Evolutionary conservation across 805 yeast species (phyloP), one percentile per base, ranked within the genome.

Genomic region (Nakazawaea holstii): DNA sequence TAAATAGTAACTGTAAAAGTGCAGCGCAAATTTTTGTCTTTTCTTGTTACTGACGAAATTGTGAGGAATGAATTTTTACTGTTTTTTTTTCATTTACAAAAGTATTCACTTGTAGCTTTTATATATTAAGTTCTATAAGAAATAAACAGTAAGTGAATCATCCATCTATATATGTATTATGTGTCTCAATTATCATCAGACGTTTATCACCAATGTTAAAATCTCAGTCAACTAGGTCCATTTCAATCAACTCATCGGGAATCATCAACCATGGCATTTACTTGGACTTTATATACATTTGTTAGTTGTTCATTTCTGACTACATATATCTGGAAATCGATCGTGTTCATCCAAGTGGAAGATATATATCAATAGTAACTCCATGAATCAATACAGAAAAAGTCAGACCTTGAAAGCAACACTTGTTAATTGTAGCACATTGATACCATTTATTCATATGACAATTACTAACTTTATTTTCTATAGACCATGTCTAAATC

Each of bases 401-500:
- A 30, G n/a, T 11, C 33, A n/a, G n/a, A n/a, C n/a, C n/a, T n/a
- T n/a, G n/a, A n/a, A n/a, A n/a, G n/a, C n/a, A n/a, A n/a, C n/a
- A n/a, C n/a, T n/a, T 30, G n/a, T 6, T 13, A 13, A 14, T 13
- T 13, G 10, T 35, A 15, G 17, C 13, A 35, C 37, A 11, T 14
- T 15, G 2, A 35, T 35, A 11, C 13, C 14, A 10, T 2, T 15
- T 17, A 8, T 15, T 36, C 27, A 15, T 8, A 36, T 7, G n/a
- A 6, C 10, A 36, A 17, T 9, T 45, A 42, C 47, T 43, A 43
- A 46, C 50, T 29, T 60, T 60, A 67, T 30, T 49, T 24, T 24
- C 46, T 28, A 53, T 62, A 67, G 69, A 73, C 66, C 77, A 92
- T 94, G 99, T 74, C 99, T 76, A 94, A 94, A 82, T 92, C 98